These are phyloP conservation scores for Opeltia flavorubescens DNA, from an alignment of 495 filamentous ascomycete genomes.

Conservation along the genomic window DNA sequence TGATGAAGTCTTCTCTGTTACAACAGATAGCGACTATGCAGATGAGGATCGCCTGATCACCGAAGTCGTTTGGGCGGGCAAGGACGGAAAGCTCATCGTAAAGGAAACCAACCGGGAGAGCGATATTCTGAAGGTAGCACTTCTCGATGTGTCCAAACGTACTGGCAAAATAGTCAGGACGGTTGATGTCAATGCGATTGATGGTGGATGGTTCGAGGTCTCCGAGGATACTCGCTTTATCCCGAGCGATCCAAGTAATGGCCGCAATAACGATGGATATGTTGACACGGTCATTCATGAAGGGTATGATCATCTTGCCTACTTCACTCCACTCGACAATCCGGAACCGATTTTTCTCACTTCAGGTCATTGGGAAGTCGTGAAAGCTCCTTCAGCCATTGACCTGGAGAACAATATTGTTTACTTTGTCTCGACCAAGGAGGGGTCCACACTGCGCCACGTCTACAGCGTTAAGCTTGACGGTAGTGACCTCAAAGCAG, in stretches of 20 bases:
- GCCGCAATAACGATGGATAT: constrained; percentile 73
- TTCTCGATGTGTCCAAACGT: constrained; percentile 65
- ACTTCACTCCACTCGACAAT: constrained; percentile 85
- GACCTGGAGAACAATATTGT: constrained; percentile 72
- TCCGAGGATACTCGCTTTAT: constrained; percentile 76
- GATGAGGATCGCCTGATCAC: constrained; percentile 83
- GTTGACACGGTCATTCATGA: constrained; percentile 82
- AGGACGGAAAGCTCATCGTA: constrained; percentile 56
- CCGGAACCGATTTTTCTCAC: constrained; percentile 71
- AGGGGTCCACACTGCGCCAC: constrained; percentile 77
- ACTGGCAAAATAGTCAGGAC: constrained; percentile 69
- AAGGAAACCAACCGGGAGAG: constrained; percentile 91
- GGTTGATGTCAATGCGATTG: constrained; percentile 61
- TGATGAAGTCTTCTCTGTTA: constrained; percentile 63
- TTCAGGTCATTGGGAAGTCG: constrained; percentile 85
- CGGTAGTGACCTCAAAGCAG: constrained; percentile 47
- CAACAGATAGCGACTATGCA: constrained; percentile 60
- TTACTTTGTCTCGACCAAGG: constrained; percentile 81
- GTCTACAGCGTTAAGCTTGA: constrained; percentile 83
- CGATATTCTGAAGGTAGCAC: constrained; percentile 69
- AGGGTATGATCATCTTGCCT: constrained; percentile 81
- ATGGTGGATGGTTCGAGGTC: constrained; percentile 96
- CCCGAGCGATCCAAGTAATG: constrained; percentile 66
- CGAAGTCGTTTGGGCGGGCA: constrained; percentile 80
- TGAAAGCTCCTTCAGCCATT: constrained; percentile 74